Evolutionary conservation across 1,139 yeast genomes (phyloP), one percentile per base, ranked within the genome.

Genomic region (Dujonia santamariae): DNA sequence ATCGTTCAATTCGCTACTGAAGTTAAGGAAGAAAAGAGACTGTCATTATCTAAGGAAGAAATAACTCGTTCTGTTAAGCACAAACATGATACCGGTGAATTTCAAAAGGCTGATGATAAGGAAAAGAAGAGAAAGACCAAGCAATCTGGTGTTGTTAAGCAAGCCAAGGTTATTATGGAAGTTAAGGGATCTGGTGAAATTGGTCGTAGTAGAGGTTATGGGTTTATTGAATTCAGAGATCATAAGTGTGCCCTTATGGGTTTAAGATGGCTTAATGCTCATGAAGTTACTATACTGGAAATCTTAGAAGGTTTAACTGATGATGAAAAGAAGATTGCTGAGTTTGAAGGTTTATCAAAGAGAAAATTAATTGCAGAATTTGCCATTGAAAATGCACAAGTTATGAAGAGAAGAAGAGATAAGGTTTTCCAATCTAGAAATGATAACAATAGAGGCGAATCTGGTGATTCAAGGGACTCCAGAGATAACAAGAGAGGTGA

Each of bases 201-300:
- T 21, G 98, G 97, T 36, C 77, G 98, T 62, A 82, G 94, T 56
- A 80, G 97, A 67, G 98, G 99, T 41, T 92, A 90, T 51, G 99
- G 99, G 43, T 90, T 92, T 68, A 63, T 92, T 36, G 98, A 94
- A 61, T 88, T 75, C 59, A 79, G 92, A 61, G 96, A 90, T 58
- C 99, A 92, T 58, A 85, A 85, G 59, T 61, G 85, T 42, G 98
- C 99, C 1, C 72, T 92, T 44, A 90, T 90, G 97, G 97, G 95
- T 4, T 74, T 92, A 41, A 78, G 99, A 67, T 94, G 97, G 96
- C 73, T 92, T 57, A 92, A 92, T 62, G 96, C 96, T 3, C 97
- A 92, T 56, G 83, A 78, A 50, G 96, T 92, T 3, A 64, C 85
- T 0, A 61, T 60, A 30, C 78, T 73, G 7, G 97, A 90, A 59